Conservation (phyloP, 1,284 basidiomycete genomes). For the Xanthoconium separans region DNA sequence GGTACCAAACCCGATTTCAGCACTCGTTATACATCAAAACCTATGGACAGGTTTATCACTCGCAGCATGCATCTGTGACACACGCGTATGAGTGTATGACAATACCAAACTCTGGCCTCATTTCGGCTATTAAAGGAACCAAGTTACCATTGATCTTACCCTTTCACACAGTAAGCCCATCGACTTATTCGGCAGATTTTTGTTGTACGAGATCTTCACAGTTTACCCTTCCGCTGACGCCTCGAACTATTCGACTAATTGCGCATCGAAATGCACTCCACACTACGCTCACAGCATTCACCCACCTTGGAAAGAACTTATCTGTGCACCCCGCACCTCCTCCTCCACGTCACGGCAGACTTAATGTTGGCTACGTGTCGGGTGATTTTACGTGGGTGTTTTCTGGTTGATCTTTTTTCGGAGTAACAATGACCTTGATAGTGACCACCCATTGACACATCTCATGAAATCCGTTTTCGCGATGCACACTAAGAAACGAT, state of each 20-base stretch:
- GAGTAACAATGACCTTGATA: slow-evolving; percentile 15
- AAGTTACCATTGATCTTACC: slow-evolving; percentile 55
- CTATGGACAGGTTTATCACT: slow-evolving; percentile 34
- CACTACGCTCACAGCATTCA: slow-evolving; percentile 49
- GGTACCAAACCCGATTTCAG: slow-evolving; percentile 49
- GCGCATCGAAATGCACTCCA: slow-evolving; percentile 58
- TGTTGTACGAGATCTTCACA: slow-evolving; percentile 20
- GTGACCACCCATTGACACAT: slow-evolving; percentile 62
- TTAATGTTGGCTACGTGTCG: slow-evolving; percentile 61
- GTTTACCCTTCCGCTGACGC: slow-evolving; percentile 55
- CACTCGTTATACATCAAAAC: slow-evolving; percentile 49
- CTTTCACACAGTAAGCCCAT: slow-evolving; percentile 49
- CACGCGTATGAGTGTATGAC: slow-evolving; percentile 16
- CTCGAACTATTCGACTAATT: slow-evolving; percentile 53
- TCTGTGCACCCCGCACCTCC: slow-evolving; percentile 41
- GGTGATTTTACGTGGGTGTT: slow-evolving; percentile 50
- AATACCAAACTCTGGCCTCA: slow-evolving; percentile 33
- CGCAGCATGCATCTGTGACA: slow-evolving; percentile 15
- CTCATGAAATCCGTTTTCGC: slow-evolving; percentile 62
- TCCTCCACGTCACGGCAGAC: slow-evolving; percentile 42
- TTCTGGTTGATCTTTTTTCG: neutral
- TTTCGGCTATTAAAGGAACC: slow-evolving; percentile 37
- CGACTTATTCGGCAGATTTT: neutral
- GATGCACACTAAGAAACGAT: slow-evolving; percentile 47
- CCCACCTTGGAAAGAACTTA: slow-evolving; percentile 33